Evolutionary conservation across 306 rosid genomes (phyloP), one percentile per base, ranked within the genome.

Genomic region (Ammopiptanthus mongolicus): DNA sequence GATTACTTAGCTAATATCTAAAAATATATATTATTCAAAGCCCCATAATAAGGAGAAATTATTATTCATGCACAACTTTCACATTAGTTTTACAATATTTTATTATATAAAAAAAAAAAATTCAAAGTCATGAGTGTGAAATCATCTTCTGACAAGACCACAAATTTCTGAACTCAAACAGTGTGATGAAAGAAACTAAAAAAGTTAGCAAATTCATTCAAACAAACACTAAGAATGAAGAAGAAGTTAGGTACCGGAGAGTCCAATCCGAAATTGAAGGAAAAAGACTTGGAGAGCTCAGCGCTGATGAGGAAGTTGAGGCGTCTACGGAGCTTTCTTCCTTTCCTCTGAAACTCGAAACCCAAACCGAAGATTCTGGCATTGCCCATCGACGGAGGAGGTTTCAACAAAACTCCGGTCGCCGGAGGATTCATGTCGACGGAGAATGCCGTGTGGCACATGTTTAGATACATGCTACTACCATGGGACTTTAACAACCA

Each of bases 241-340:
- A 37, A 41, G 42, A 5, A 13, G 14, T 29, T 29, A 46, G 17
- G 13, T 53, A 90, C 99, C 97, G 78, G 85, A 81, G 89, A 89
- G 59, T 95, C 99, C 74, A 91, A 86, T 6, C 88, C 97, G 48
- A 89, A 92, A 31, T 82, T 79, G 29, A 87, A 73, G 23, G 96
- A 81, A 67, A 87, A 83, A 0, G 88, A 69, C 74, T 81, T 86
- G 3, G 97, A 92, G 37, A 90, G 93, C 72, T 95, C 90, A 3
- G 99, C 92, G 37, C 61, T 74, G 86, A 86, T 80, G 18, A 87
- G 87, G 58, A 95, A 88, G 77, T 87, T 91, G 42, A 88, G 50
- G 41, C 83, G 91, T 77, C 78, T 64, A 55, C 80, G 79, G 64
- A 74, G 61, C 65, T 39, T 86, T 60, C 77, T 81, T 64, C 70